These are phyloP conservation scores for Elongisporangium undulatum DNA, from an alignment of 352 stramenopile species.

Conservation along the genomic window DNA sequence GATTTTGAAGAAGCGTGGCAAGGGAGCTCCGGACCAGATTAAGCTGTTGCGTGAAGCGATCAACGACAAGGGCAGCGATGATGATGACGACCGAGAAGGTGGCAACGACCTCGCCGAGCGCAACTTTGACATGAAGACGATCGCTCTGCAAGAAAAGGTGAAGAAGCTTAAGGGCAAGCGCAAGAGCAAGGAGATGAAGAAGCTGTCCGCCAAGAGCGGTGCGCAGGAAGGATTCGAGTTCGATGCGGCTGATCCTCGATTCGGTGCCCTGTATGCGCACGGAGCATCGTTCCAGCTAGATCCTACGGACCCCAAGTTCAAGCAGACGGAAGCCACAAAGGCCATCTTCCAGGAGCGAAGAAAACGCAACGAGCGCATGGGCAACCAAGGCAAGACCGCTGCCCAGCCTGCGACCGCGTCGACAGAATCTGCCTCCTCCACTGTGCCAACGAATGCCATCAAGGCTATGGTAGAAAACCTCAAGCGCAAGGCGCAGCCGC, in stretches of 20 bases:
- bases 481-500: constrained; percentile 67
- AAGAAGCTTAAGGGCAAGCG: constrained; percentile 78
- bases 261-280: constrained; percentile 70
- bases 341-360: constrained; percentile 77
- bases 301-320: constrained; percentile 82
- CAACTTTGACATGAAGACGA: constrained; percentile 87
- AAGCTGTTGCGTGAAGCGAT: constrained; percentile 61
- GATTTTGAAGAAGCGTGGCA: constrained; percentile 61
- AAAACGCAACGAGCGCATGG: constrained; percentile 48
- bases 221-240: constrained; percentile 79
- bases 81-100: constrained; percentile 12
- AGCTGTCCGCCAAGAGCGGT: constrained; percentile 46
- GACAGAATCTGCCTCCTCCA: neutral
- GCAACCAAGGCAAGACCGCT: neutral
- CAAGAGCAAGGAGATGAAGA: constrained; percentile 72
- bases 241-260: constrained; percentile 68
- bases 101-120: constrained; percentile 46
- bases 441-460: constrained; percentile 36
- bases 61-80: constrained; percentile 25
- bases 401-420: neutral
- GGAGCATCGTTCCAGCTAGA: constrained; percentile 78
- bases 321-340: constrained; percentile 73
- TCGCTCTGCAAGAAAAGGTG: constrained; percentile 62
- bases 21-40: constrained; percentile 29
- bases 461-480: constrained; percentile 77